Percentiles rank a stretch among this genome's conserved stretches.
These are phyloP conservation scores for Triticum monococcum DNA, from an alignment of 176 grass and related monocot species.

Conservation along the genomic window DNA sequence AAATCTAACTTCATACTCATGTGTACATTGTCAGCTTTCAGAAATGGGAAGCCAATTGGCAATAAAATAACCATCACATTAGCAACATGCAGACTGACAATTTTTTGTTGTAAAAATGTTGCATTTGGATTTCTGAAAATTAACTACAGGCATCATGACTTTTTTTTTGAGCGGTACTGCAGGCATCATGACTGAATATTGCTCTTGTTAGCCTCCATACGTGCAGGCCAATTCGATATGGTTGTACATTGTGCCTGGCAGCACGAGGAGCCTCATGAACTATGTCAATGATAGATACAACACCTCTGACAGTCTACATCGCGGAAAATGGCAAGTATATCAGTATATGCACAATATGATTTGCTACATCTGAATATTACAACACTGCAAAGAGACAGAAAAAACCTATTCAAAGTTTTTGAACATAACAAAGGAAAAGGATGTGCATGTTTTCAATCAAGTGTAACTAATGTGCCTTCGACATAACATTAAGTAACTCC, in stretches of 20 bases:
- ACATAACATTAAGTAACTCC: background rate
- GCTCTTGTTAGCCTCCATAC: background rate
- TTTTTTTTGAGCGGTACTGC: background rate
- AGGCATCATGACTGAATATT: background rate
- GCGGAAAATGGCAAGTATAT: conserved; percentile 63
- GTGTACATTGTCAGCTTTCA: conserved; percentile 43
- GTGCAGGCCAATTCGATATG: conserved; percentile 63
- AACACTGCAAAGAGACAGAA: background rate
- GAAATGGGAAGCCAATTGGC: conserved; percentile 42
- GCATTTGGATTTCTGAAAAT: background rate
- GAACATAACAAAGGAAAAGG: background rate
- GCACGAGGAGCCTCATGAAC: conserved; percentile 67
- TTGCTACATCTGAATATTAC: background rate
- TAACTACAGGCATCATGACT: background rate
- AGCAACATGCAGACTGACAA: background rate
- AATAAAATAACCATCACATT: conserved; percentile 33
- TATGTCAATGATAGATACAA: conserved; percentile 68
- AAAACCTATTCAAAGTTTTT: background rate
- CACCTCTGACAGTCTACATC: conserved; percentile 54
- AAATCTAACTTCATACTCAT: background rate
- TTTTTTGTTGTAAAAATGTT: background rate
- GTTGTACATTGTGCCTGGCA: conserved; percentile 75
- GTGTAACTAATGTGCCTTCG: background rate
- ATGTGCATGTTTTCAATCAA: background rate
- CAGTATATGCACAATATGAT: background rate